Percentiles rank a stretch among this genome's conserved stretches.
These are phyloP conservation scores for Oxyria digyna DNA, from an alignment of 148 eudicot genomes.

Conservation along the genomic window DNA sequence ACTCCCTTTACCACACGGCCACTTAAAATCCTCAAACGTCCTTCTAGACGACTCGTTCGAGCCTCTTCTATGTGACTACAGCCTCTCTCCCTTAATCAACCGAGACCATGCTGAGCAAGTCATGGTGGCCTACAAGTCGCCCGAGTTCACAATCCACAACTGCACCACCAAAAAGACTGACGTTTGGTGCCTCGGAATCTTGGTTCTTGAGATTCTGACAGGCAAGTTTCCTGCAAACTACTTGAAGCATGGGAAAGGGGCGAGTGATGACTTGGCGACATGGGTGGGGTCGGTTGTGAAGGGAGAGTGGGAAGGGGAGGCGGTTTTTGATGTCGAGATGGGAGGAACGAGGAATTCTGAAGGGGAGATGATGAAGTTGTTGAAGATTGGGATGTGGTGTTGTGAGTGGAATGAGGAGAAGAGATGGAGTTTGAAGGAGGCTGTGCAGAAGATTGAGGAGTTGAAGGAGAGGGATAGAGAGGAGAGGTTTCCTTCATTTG, in stretches of 20 bases:
- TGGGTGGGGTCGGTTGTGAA: slow-evolving; percentile 74
- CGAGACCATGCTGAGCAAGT: slow-evolving; percentile 57
- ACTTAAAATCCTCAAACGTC: slow-evolving; percentile 83
- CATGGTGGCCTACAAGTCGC: slow-evolving; percentile 88
- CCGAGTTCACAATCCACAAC: slow-evolving; percentile 39
- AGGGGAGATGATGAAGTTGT: slow-evolving; percentile 69
- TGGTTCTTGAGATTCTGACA: slow-evolving; percentile 60
- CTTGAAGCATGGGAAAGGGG: slow-evolving; percentile 48
- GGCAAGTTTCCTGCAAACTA: slow-evolving; percentile 78
- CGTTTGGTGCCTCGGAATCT: slow-evolving; percentile 79
- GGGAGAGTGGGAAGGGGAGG: slow-evolving; percentile 69
- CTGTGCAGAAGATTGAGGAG: slow-evolving; percentile 55
- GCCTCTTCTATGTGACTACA: slow-evolving; percentile 66
- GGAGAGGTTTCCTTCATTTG: slow-evolving; percentile 29
- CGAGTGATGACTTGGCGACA: slow-evolving; percentile 41
- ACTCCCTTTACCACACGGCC: slow-evolving; percentile 59
- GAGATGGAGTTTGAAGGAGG: slow-evolving; percentile 56
- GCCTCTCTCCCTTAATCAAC: slow-evolving; percentile 49
- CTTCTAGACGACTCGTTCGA: slow-evolving; percentile 43
- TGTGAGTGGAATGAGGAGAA: slow-evolving; percentile 60
- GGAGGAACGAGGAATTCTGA: slow-evolving; percentile 25
- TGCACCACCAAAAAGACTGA: slow-evolving; percentile 50
- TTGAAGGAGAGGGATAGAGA: slow-evolving; percentile 49
- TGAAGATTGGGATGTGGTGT: slow-evolving; percentile 75
- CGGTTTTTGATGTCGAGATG: slow-evolving; percentile 63